phyloP scores from a whole-genome alignment of 345 rosid genomes.

The Dovyalis caffra region DNA sequence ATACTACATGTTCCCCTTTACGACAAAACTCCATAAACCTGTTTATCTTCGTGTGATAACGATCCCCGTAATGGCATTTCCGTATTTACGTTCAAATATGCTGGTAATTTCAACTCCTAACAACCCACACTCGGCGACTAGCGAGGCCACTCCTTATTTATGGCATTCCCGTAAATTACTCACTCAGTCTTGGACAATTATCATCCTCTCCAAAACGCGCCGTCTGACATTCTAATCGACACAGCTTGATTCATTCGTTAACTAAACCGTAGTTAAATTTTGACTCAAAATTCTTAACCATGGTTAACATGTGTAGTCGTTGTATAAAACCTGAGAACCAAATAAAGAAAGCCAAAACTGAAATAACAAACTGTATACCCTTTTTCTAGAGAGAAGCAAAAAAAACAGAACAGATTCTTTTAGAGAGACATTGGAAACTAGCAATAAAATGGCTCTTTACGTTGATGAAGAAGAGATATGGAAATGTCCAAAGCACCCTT shows the following conservation, averaged over 20 bases:
- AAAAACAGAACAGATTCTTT: neutral
- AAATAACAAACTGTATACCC: neutral
- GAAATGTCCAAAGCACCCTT: slow-evolving; percentile 71
- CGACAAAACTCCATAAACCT: neutral
- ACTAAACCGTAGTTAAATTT: neutral
- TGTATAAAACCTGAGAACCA: slow-evolving; percentile 31
- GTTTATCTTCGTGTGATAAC: neutral
- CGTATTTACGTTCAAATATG: neutral
- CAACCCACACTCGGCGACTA: neutral
- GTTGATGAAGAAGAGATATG: slow-evolving; percentile 68
- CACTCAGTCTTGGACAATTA: neutral
- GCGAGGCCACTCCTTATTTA: neutral
- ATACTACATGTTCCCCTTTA: neutral
- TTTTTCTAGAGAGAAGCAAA: neutral
- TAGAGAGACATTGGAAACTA: neutral
- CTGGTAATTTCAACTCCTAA: neutral
- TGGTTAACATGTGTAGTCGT: slow-evolving; percentile 14
- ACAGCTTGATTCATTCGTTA: neutral
- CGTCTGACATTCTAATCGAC: neutral
- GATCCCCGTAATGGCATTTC: slow-evolving; percentile 5
- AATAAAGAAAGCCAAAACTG: neutral
- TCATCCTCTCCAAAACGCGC: neutral
- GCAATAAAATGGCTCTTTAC: slow-evolving; percentile 23
- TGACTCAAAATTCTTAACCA: slow-evolving; percentile 7
- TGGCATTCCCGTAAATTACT: slow-evolving; percentile 7